These are phyloP conservation scores for Phytophthora nicotianae DNA, from an alignment of 352 stramenopile genomes.

Conservation along the genomic window DNA sequence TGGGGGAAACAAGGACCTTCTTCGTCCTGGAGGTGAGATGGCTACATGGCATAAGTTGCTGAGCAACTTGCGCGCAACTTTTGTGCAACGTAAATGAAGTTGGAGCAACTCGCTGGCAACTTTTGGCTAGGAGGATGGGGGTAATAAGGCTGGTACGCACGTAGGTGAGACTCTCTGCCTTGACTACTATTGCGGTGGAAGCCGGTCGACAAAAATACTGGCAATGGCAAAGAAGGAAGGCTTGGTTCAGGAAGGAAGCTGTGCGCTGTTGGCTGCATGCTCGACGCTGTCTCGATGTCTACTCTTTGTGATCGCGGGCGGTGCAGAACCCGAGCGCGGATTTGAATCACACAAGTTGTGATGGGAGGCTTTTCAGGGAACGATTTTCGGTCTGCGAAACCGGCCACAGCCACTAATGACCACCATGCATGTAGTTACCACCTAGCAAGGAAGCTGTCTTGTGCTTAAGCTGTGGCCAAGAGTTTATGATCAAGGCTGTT, in stretches of 20 bases:
- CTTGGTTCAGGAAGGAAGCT: no score
- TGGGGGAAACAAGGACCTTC: not conserved
- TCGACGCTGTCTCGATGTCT: not conserved
- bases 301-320: conserved; percentile 19
- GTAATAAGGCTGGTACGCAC: not conserved
- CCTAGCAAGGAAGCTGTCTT: no score
- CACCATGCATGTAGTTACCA: not conserved
- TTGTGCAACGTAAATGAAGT: not conserved
- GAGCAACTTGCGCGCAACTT: not conserved
- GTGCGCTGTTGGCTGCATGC: conserved; percentile 1
- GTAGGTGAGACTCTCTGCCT: conserved; percentile 19
- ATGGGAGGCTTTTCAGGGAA: conserved; percentile 6
- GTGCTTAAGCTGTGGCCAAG: not conserved
- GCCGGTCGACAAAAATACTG: not conserved
- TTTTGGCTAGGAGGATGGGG: conserved; percentile 11
- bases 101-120: not conserved
- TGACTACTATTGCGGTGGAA: not conserved
- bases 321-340: conserved; percentile 11
- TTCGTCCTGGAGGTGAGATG: conserved; percentile 3
- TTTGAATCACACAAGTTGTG: not conserved
- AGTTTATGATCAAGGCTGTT: not conserved
- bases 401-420: not conserved
- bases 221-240: not conserved
- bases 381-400: not conserved
- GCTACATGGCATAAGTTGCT: not conserved